Evolutionary conservation across 768 basidiomycete genomes (phyloP), one percentile per base, ranked within the genome.

Genomic region (Kwoniella europaea): DNA sequence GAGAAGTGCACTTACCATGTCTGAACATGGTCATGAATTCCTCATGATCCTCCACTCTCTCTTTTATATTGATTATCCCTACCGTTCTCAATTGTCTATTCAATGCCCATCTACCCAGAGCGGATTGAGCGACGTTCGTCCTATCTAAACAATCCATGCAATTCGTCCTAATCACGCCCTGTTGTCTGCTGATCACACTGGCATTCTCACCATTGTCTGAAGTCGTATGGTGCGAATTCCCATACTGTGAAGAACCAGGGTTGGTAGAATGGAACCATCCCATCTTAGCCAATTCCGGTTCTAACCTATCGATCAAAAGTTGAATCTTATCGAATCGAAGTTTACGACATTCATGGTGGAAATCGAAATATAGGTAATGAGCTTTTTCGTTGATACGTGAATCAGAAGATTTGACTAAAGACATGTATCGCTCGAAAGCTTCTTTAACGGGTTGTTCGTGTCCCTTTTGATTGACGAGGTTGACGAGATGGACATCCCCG

Each of bases 121-220:
- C 88, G 18, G 92, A 91, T 82, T 99, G 97, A 4, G 94, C 91
- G 54, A 99, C 96, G 82, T 98, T 98, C 57, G 97, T 99, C 61
- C 97, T 89, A 81, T 99, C 97, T 69, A 98, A 86, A 77, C 84
- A 85, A 82, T 98, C 96, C 97, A 97, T 97, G 84, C 97, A 98
- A 82, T 98, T 99, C 9, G 94, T 95, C 56, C 97, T 88, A 54
- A 97, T 89, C 58, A 89, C 87, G 20, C 94, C 94, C 22, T 80
- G 86, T 79, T 99, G 97, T 44, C 87, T 83, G 68, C 85, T 86
- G 24, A 88, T 83, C 3, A 75, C 69, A 24, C 54, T 63, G 13
- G 65, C 43, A 16, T 65, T 67, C 94, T 12, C 94, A 92, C 71
- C 43, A 57, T 35, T 60, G n/a, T 24, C 61, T 3, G 20, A 10